Conservation (phyloP, 1,139 yeast species). For the Barnettozyma hawaiiensis region DNA sequence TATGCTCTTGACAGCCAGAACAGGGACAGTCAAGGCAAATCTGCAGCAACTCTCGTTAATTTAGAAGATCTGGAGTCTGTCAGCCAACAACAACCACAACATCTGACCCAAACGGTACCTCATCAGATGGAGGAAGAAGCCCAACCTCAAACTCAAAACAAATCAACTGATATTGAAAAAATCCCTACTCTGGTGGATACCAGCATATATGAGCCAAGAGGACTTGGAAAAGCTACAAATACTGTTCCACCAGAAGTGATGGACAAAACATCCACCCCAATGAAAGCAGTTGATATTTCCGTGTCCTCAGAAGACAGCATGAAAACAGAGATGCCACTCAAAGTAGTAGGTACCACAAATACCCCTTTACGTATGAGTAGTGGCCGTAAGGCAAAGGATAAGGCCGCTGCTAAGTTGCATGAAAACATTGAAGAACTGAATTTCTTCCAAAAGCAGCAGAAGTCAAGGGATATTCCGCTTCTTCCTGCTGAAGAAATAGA, state of each 20-base stretch:
- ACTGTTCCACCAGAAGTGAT: no score
- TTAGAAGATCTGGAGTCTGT: not conserved
- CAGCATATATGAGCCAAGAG: not conserved
- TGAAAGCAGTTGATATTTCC: not conserved
- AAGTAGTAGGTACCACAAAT: not conserved
- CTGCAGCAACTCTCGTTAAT: not conserved
- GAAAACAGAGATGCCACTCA: not conserved
- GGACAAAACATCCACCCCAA: not conserved
- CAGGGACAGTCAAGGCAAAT: not conserved
- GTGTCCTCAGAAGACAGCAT: not conserved
- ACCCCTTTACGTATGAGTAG: constrained; percentile 12
- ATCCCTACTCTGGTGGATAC: constrained; percentile 2
- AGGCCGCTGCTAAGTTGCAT: constrained; percentile 64
- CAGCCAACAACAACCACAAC: not conserved
- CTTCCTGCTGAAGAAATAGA: constrained; percentile 31
- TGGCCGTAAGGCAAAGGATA: constrained; percentile 52
- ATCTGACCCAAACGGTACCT: not conserved
- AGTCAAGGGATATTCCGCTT: constrained; percentile 27
- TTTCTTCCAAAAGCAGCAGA: constrained; percentile 45
- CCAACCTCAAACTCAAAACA: not conserved
- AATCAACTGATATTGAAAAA: not conserved
- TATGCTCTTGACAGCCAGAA: not conserved
- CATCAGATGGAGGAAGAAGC: not conserved
- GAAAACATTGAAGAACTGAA: constrained; percentile 63
- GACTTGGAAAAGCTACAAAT: not conserved